Base-by-base conservation (phyloP, 768 basidiomycete species). In the Plicaturopsis crispa region DNA sequence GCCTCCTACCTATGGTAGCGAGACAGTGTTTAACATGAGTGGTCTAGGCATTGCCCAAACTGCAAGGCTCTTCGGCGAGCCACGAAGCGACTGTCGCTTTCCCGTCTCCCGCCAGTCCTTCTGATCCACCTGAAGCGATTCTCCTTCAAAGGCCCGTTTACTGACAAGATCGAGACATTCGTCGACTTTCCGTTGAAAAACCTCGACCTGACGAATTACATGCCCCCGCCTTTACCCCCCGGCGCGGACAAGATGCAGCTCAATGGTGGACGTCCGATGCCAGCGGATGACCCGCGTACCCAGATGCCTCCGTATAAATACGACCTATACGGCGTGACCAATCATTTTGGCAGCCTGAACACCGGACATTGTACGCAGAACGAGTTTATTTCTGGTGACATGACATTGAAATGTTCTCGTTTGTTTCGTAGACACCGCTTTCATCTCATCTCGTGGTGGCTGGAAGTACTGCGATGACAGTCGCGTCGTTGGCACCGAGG, bases 391-490 rank as follows among this genome's bases (percentile, higher is more conserved):
- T 31, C 7, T 19, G 22, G 19, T 22, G 13, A 35, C 35, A 23
- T 21, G 7, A 6, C 36, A 17, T 18, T 33, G 21, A 36, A 37
- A 18, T 35, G 30, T 35, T 37, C 38, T 45, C 39, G 36, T 36
- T 17, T 16, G 31, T 37, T 36, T 26, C 20, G 4, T 49, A 96
- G 94, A 98, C 57, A 98, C 94, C 33, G 91, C 96, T 14, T 92
- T 80, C 51, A 79, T 99, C 36, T 76, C 87, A 24, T 89, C 85
- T 12, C 71, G 81, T 38, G 83, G 85, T 23, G 80, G 85, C 24
- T 99, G 96, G 96, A 63, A 82, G 55, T 88, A 88, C 51, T 93
- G 91, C 55, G 92, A 96, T 51, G 94, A 98, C 57, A 92, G 91
- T 51, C 85, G 84, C 49, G 72, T 97, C 43, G 77, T 78, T 35